Conservation (phyloP, 208 protist species). For the Phytomonas sp. region DNA sequence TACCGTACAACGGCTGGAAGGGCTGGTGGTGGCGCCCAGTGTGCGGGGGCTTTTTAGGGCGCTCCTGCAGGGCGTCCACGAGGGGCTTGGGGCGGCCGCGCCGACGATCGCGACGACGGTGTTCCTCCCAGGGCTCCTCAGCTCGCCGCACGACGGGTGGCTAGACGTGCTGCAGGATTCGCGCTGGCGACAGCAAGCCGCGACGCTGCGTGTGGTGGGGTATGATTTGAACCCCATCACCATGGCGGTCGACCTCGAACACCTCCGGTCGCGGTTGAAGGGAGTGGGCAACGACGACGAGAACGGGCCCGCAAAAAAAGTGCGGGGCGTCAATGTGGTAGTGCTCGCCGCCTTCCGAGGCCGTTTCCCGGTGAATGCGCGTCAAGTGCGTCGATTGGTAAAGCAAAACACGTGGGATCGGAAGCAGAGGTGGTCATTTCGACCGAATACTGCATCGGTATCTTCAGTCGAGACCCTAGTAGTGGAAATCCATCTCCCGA, state of each 20-base stretch:
- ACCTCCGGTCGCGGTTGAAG: slow-evolving; percentile 21
- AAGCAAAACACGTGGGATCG: slow-evolving; percentile 11
- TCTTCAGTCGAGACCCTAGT: background rate
- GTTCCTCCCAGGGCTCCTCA: background rate
- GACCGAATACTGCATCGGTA: background rate
- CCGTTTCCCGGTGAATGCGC: slow-evolving; percentile 10
- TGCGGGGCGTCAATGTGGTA: slow-evolving; percentile 14
- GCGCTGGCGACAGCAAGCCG: too few relatives aligned
- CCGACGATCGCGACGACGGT: background rate
- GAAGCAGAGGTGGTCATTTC: too few relatives aligned
- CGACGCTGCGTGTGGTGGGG: too few relatives aligned
- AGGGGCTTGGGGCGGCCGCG: too few relatives aligned
- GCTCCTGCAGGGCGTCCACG: background rate
- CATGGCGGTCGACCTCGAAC: slow-evolving; percentile 5
- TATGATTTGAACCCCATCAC: background rate
- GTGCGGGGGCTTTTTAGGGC: too few relatives aligned
- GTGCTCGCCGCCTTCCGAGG: slow-evolving; percentile 17
- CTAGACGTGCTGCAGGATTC: too few relatives aligned
- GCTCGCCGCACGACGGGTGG: too few relatives aligned
- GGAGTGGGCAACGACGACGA: slow-evolving; percentile 10
- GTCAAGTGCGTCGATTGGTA: slow-evolving; percentile 10
- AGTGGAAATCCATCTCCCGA: background rate
- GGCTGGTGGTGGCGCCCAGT: too few relatives aligned
- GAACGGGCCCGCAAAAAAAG: background rate
- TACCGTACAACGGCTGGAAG: too few relatives aligned